phyloP scores from a whole-genome alignment of 495 filamentous ascomycete species.

The Cercophora sp. region DNA sequence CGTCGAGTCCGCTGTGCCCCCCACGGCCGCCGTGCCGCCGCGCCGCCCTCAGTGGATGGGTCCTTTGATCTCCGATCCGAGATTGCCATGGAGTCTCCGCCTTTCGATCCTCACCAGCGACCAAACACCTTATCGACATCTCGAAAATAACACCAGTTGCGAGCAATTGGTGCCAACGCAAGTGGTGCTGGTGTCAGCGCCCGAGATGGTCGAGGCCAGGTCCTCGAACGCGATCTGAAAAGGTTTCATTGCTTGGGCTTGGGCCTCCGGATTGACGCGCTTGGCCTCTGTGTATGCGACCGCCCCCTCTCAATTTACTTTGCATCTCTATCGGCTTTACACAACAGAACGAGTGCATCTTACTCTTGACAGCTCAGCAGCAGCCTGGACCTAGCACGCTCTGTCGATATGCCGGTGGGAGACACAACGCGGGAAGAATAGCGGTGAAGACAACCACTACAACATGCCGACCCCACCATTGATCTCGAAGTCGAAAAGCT shows the following conservation, averaged over 20 bases:
- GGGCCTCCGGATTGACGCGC: slow-evolving; percentile 12
- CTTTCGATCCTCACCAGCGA: slow-evolving; percentile 1
- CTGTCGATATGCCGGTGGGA: too few relatives aligned
- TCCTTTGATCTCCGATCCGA: slow-evolving; percentile 9
- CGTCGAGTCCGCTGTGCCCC: too few relatives aligned
- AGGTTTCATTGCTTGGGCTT: not conserved
- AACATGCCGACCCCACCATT: not conserved
- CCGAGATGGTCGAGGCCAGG: too few relatives aligned
- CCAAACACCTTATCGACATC: not conserved
- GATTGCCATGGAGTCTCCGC: not conserved
- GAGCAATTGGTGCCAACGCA: not conserved
- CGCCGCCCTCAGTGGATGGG: too few relatives aligned
- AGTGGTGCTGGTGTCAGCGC: not conserved
- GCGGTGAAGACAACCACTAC: slow-evolving; percentile 24
- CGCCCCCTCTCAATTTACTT: slow-evolving; percentile 15
- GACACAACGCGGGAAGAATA: slow-evolving; percentile 16
- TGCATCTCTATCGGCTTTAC: slow-evolving; percentile 15
- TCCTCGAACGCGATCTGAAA: too few relatives aligned
- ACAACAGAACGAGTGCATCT: slow-evolving; percentile 19
- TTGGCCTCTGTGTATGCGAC: slow-evolving; percentile 26
- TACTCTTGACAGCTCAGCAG: slow-evolving; percentile 20
- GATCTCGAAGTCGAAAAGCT: too few relatives aligned
- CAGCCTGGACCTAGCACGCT: too few relatives aligned
- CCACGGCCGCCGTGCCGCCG: too few relatives aligned
- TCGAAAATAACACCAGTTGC: not conserved